Base-by-base conservation (phyloP, 169 alveolate species). In the Plasmodium cynomolgi region DNA sequence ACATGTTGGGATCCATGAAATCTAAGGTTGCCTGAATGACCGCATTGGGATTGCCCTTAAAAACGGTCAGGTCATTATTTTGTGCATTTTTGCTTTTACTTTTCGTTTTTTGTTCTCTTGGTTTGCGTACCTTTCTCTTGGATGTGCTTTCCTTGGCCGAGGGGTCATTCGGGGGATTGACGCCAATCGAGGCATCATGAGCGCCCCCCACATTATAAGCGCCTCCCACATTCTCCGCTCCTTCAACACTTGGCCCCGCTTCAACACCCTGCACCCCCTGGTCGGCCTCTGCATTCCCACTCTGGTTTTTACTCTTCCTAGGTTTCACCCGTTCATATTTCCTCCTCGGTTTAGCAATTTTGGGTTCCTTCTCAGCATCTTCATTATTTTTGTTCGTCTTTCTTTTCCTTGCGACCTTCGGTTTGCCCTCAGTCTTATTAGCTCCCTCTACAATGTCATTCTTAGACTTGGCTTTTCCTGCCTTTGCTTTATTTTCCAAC, bases 281-380 rank as follows among this genome's bases (percentile, higher is more conserved):
- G 13, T 23, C 56, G 44, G 47, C 47, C 8, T 26, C 54, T 26
- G 79, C 74, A 47, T 39, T 77, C 17, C 62, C 84, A 26, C 44
- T 77, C 62, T n/a, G 71, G 37, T 37, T 81, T 58, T 77, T 80
- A 79, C 62, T 80, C 71, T 90, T 90, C 83, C 75, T 80, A 58
- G 84, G 91, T 90, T 90, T 90, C 50, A 81, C 39, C 54, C 91
- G 71, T 81, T 79, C 91, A 90, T 90, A 90, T 90, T 90, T 90
- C 74, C 75, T 90, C 83, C 91, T 79, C 23, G 94, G 94, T 81
- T 90, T 90, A 68, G n/a, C 83, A 79, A 90, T n/a, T 68, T 37
- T 68, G 9, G 37, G 72, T 62, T 81, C 94, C 58, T 80, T 90
- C 9, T 26, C 90, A 33, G 54, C 13, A 33, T 1, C 83, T 37